Evolutionary conservation across 805 yeast species (phyloP).

Genomic region (Candida multigemmis): DNA sequence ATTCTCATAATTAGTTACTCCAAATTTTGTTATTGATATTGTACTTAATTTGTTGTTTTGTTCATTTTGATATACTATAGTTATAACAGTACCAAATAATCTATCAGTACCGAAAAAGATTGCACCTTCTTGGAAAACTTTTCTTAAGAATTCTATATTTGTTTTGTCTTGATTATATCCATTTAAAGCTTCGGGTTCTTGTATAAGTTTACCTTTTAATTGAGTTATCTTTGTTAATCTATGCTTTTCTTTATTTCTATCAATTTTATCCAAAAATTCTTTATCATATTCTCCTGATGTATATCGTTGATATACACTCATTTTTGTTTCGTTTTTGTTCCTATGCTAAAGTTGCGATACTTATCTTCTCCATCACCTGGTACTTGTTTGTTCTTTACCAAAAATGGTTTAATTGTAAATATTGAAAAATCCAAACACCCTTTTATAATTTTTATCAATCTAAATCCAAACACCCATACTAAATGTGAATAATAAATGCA

Average conservation of each 20-base stretch:
- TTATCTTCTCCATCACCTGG: no score
- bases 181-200: constrained; percentile 1
- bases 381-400: no score
- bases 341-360: no score
- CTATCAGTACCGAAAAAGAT: constrained; percentile 44
- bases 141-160: no score
- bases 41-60: constrained; percentile 40
- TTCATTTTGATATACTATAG: constrained; percentile 43
- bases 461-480: neutral
- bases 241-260: neutral
- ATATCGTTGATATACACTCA: constrained; percentile 30
- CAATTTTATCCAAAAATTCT: constrained; percentile 4
- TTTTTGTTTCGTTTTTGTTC: no score
- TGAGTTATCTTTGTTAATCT: constrained; percentile 1
- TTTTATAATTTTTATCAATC: no score
- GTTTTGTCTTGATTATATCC: no score
- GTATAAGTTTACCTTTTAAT: neutral
- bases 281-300: constrained; percentile 29
- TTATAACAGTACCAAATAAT: constrained; percentile 36
- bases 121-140: constrained; percentile 39
- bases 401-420: neutral
- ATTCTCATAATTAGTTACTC: constrained; percentile 50
- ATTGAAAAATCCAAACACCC: neutral
- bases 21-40: constrained; percentile 53
- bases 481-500: neutral